Conservation (phyloP, 2,329 filamentous ascomycete species). For the Colletotrichum caudatum region DNA sequence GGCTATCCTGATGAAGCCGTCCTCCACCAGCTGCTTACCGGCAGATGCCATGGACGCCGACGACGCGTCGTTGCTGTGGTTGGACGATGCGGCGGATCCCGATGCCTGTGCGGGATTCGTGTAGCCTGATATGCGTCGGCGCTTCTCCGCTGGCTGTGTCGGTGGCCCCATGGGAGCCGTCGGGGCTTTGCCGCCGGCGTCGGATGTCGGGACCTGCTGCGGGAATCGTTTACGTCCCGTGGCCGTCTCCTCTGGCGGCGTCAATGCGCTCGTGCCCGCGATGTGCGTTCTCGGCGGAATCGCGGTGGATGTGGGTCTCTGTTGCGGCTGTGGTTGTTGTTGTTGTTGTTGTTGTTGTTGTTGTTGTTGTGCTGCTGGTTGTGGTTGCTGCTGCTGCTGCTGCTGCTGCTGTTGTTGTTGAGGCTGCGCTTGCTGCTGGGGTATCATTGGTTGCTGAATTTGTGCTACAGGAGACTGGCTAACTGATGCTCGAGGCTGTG, state of each 20-base stretch:
- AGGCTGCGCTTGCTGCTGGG: slow-evolving; percentile 42
- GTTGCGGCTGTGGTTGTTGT: slow-evolving; percentile 43
- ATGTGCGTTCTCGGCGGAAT: slow-evolving; percentile 56
- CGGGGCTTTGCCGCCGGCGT: slow-evolving; percentile 34
- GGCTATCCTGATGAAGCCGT: slow-evolving; percentile 50
- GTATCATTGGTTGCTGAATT: slow-evolving; percentile 44
- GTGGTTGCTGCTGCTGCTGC: slow-evolving; percentile 39
- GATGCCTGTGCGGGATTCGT: slow-evolving; percentile 40
- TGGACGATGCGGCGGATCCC: slow-evolving; percentile 18
- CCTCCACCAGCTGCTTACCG: slow-evolving; percentile 50
- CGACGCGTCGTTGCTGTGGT: slow-evolving; percentile 49
- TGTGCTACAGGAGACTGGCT: slow-evolving; percentile 47
- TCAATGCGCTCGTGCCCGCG: slow-evolving; percentile 60
- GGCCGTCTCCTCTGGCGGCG: slow-evolving; percentile 66
- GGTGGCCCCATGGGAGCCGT: slow-evolving; percentile 39
- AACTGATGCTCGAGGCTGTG: slow-evolving; percentile 46
- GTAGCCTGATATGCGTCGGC: slow-evolving; percentile 51
- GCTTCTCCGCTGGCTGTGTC: slow-evolving; percentile 47
- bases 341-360: slow-evolving; percentile 42
- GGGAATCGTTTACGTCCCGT: slow-evolving; percentile 58
- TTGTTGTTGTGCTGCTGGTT: slow-evolving; percentile 42
- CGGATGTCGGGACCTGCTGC: slow-evolving; percentile 39
- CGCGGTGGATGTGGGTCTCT: slow-evolving; percentile 50
- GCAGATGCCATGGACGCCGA: slow-evolving; percentile 43
- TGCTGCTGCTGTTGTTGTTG: slow-evolving; percentile 43